Evolutionary conservation across 495 filamentous ascomycete genomes (phyloP), one percentile per base, ranked within the genome.

Genomic region (Jackrogersella minutella): DNA sequence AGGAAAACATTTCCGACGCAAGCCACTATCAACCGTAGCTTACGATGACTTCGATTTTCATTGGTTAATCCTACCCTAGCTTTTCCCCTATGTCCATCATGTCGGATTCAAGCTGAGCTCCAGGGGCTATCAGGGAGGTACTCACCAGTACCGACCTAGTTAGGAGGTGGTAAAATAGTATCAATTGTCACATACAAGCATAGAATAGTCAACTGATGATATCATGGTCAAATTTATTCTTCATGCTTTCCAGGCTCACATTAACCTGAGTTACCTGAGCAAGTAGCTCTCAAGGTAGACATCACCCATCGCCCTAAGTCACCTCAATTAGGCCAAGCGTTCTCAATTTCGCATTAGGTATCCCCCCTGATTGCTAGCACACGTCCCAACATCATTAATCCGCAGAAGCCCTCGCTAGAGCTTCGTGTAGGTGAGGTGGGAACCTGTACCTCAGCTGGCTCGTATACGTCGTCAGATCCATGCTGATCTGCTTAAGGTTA

Each of bases 391-490:
- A 11, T 43, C 0, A 1, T 49, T 75, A 85, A 54, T 95, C 91
- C 44, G 88, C 85, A 34, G 88, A 91, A 24, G 88, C 91, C 70
- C 86, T 82, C 62, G 91, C 92, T 70, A 97, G 77, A 50, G 86
- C 89, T 79, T 96, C 93, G 77, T 92, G 92, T 33, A 96, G 84
- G 53, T 84, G 77, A 28, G 79, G 80, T 57, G 84, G 84, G 75
- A 97, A 81, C 61, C 93, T 88, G 77, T 96, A 99, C 74, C 92
- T 88, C 69, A 99, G 86, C 84, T 97, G 88, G 24, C 95, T 93
- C 11, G 94, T 94, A 80, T 97, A 99, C 31, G 96, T 88, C 83
- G 94, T 96, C 57, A 97, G 75, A 78, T 97, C 95, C 71, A 91
- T 90, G 49, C 88, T 92, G 72, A 87, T 90, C 69, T 88, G 84